Percentiles rank a stretch among this genome's conserved stretches.
phyloP scores from a whole-genome alignment of 805 yeast species.

The Ogataea henricii region DNA sequence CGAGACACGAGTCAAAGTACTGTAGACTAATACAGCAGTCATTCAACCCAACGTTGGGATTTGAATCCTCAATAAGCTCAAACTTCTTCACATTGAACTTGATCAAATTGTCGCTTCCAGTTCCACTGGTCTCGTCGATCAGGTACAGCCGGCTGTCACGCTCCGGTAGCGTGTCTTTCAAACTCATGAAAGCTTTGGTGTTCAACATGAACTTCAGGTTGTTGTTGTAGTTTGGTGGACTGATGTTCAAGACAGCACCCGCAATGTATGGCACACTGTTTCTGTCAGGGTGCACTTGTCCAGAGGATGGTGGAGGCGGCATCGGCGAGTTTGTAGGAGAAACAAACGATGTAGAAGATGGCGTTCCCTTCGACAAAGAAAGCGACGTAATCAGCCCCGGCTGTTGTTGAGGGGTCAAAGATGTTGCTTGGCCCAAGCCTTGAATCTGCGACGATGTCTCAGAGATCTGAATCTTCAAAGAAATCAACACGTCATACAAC shows the following conservation, averaged over 20 bases:
- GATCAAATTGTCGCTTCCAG: slow-evolving; percentile 24
- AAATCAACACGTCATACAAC: slow-evolving; percentile 58
- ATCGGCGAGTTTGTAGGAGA: slow-evolving; percentile 31
- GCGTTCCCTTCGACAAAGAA: slow-evolving; percentile 26
- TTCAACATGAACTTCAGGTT: slow-evolving; percentile 30
- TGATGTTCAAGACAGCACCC: slow-evolving; percentile 29
- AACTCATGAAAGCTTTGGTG: slow-evolving; percentile 23
- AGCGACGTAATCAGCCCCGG: slow-evolving; percentile 22
- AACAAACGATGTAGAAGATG: slow-evolving; percentile 21
- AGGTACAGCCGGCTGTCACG: slow-evolving; percentile 21
- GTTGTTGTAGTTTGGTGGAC: slow-evolving; percentile 36
- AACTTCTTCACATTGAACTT: slow-evolving; percentile 49
- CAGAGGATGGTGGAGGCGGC: slow-evolving; percentile 27
- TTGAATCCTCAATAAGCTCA: slow-evolving; percentile 61
- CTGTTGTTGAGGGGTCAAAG: slow-evolving; percentile 14
- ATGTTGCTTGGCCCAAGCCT: slow-evolving; percentile 8
- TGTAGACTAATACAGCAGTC: slow-evolving; percentile 57
- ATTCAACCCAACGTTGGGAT: slow-evolving; percentile 46
- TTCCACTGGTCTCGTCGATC: slow-evolving; percentile 20
- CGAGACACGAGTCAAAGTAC: slow-evolving; percentile 53
- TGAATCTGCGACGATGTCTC: slow-evolving; percentile 26
- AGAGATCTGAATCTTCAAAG: slow-evolving; percentile 46
- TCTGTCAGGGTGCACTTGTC: slow-evolving; percentile 3
- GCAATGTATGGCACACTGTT: slow-evolving; percentile 1
- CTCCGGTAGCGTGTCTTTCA: slow-evolving; percentile 29